These are phyloP conservation scores for Kalanchoe fedtschenkoi DNA, from an alignment of 164 flowering plant genomes.

Conservation along the genomic window DNA sequence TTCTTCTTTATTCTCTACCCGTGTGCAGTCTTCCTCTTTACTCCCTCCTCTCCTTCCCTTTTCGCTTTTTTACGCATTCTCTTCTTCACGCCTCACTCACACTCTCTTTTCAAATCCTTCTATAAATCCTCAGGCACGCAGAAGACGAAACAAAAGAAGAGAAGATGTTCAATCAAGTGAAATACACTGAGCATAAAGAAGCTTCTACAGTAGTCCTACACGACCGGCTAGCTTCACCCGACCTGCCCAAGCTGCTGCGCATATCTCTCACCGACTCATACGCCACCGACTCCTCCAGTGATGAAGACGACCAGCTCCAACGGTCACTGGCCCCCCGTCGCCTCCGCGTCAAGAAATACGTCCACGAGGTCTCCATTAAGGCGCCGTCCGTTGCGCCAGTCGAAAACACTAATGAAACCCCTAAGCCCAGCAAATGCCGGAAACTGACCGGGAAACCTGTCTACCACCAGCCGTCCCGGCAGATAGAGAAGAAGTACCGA, in stretches of 20 bases:
- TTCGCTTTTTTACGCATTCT: slow-evolving; percentile 13
- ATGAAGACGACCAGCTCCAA: slow-evolving; percentile 33
- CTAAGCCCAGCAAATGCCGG: not conserved
- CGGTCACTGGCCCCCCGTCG: slow-evolving; percentile 15
- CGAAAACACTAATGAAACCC: slow-evolving; percentile 6
- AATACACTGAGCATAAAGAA: slow-evolving; percentile 36
- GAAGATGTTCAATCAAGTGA: slow-evolving; percentile 19
- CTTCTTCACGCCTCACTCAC: slow-evolving; percentile 2
- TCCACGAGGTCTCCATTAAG: slow-evolving; percentile 40
- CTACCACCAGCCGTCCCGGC: slow-evolving; percentile 1
- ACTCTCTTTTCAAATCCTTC: too few species aligned
- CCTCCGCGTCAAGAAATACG: slow-evolving; percentile 42
- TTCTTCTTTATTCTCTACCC: slow-evolving; percentile 22
- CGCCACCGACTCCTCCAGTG: slow-evolving; percentile 72
- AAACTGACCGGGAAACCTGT: not conserved
- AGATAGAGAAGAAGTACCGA: slow-evolving; percentile 35
- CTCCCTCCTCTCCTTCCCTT: slow-evolving; percentile 8
- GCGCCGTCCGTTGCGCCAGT: slow-evolving; percentile 6
- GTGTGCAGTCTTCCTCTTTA: not conserved
- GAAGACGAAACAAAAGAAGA: slow-evolving; percentile 6
- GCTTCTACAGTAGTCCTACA: slow-evolving; percentile 13
- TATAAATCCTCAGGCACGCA: too few species aligned
- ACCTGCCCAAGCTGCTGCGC: slow-evolving; percentile 29
- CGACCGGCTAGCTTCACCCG: not conserved
- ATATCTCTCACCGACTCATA: slow-evolving; percentile 50